phyloP scores from a whole-genome alignment of 345 rosid genomes.

The Noccaea caerulescens region DNA sequence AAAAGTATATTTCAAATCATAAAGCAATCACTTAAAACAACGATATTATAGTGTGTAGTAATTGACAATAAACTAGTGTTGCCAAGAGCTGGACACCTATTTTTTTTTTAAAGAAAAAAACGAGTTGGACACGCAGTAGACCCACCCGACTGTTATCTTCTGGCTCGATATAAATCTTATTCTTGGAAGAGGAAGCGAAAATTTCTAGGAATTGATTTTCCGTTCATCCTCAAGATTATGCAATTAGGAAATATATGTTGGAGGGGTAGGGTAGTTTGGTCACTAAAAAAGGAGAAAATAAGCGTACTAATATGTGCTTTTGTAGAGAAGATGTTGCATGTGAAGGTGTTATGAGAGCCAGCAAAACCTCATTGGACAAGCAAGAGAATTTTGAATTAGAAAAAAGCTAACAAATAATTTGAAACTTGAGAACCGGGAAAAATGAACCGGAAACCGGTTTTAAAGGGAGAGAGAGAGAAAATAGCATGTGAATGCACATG shows the following conservation, averaged over 20 bases:
- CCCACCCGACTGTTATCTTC: no score
- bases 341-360: conserved; percentile 30
- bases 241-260: background rate
- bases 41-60: no score
- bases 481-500: conserved; percentile 45
- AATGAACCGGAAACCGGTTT: conserved; percentile 27
- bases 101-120: no score
- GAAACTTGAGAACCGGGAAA: conserved; percentile 25
- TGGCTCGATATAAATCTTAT: no score
- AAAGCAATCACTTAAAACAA: background rate
- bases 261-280: conserved; percentile 9
- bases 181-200: no score
- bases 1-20: no score
- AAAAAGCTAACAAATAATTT: background rate
- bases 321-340: conserved; percentile 16
- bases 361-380: conserved; percentile 24
- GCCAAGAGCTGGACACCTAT: no score
- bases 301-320: background rate
- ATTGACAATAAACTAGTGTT: no score
- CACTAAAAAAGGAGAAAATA: background rate
- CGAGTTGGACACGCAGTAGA: no score
- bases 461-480: background rate
- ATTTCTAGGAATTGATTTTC: no score
- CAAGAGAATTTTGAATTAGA: conserved; percentile 4
- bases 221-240: background rate